Evolutionary conservation across 805 yeast species (phyloP).

Genomic region (Candida arabinofermentans): DNA sequence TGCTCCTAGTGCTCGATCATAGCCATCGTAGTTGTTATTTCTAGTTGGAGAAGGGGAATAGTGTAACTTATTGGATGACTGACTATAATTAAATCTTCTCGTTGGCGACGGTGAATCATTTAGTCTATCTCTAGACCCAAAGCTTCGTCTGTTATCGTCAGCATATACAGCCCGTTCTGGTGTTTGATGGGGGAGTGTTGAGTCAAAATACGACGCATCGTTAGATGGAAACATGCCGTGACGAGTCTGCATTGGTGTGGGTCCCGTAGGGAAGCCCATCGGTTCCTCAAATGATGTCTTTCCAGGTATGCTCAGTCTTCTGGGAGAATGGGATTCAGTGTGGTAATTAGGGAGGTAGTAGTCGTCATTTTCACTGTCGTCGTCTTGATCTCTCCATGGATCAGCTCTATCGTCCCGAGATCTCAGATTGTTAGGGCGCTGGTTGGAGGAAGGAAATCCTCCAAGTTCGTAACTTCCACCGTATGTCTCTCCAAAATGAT

Average conservation of each 20-base stretch:
- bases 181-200: constrained; percentile 2
- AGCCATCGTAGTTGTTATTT: background rate
- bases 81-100: constrained; percentile 13
- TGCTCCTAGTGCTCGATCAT: constrained; percentile 4
- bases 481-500: background rate
- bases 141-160: constrained; percentile 1
- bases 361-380: background rate
- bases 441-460: background rate
- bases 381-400: constrained; percentile 9
- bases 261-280: constrained; percentile 9
- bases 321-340: background rate
- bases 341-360: background rate
- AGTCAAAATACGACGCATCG: background rate
- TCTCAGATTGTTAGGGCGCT: background rate
- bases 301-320: constrained; percentile 3
- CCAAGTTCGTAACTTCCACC: background rate
- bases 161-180: constrained; percentile 8
- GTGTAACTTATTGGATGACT: constrained; percentile 16
- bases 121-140: constrained; percentile 6
- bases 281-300: constrained; percentile 9
- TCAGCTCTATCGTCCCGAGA: background rate
- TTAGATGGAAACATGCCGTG: background rate
- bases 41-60: constrained; percentile 22
- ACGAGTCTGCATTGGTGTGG: no score
- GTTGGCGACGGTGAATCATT: constrained; percentile 14